These are phyloP conservation scores for Xylariaceae sp. DNA, from an alignment of 2,329 filamentous ascomycete species.

Conservation along the genomic window DNA sequence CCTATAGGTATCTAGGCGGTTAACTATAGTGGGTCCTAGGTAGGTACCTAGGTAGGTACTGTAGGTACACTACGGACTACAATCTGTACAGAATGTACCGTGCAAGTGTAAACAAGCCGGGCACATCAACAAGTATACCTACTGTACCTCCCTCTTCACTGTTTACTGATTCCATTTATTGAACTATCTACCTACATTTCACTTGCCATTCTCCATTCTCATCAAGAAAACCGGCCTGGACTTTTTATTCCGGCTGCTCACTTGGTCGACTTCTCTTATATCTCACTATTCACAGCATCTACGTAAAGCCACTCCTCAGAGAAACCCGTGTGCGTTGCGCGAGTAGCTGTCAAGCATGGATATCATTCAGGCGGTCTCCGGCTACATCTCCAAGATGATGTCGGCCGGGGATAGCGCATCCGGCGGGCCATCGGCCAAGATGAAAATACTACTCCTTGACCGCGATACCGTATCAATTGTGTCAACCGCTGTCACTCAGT, in stretches of 20 bases:
- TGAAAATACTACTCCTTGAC: conserved; percentile 96
- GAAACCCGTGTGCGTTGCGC: neutral
- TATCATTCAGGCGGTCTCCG: conserved; percentile 83
- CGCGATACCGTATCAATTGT: conserved; percentile 90
- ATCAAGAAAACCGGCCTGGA: neutral
- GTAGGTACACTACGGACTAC: too few relatives aligned
- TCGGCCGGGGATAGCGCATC: conserved; percentile 68
- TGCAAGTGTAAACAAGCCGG: too few relatives aligned
- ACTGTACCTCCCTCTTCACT: neutral
- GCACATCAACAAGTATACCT: too few relatives aligned
- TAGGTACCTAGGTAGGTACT: neutral
- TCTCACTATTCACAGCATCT: neutral
- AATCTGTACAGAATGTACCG: too few relatives aligned
- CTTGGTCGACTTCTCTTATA: neutral
- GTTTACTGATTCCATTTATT: too few relatives aligned
- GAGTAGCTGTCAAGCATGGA: conserved; percentile 61
- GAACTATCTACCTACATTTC: too few relatives aligned
- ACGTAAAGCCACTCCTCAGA: neutral
- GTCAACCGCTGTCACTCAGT: conserved; percentile 93
- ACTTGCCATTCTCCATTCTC: neutral
- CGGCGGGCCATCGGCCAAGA: conserved; percentile 71
- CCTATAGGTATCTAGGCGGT: conserved; percentile 9
- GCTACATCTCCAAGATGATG: conserved; percentile 96
- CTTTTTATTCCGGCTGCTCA: neutral
- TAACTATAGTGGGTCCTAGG: neutral